Percentiles rank a stretch among this genome's conserved stretches.
phyloP scores from a whole-genome alignment of 2,329 filamentous ascomycete genomes.

The Stachybotrys chartarum region DNA sequence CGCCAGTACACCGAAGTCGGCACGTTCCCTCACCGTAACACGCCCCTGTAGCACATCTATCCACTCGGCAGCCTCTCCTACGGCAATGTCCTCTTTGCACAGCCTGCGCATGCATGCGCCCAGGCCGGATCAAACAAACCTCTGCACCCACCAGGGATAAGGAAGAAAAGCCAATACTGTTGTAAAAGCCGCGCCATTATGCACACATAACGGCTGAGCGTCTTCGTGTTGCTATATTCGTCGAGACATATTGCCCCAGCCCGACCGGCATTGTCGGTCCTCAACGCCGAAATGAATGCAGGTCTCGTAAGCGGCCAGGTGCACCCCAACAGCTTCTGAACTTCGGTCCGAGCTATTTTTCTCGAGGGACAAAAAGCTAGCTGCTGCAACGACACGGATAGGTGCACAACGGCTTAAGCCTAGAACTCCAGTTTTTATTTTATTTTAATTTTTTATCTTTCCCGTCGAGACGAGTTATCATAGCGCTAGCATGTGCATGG shows the following conservation, averaged over 20 bases:
- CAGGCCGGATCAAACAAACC: background rate
- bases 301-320: background rate
- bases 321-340: background rate
- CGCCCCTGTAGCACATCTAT: too few species aligned
- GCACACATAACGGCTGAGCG: background rate
- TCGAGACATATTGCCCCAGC: background rate
- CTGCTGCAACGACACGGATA: background rate
- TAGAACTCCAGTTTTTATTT: background rate
- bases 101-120: background rate
- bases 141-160: background rate
- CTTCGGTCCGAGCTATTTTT: background rate
- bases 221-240: background rate
- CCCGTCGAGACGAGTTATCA: too few species aligned
- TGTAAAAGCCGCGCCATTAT: background rate
- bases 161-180: background rate
- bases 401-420: background rate
- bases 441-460: background rate
- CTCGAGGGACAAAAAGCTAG: background rate
- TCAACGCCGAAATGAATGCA: background rate
- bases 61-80: too few species aligned
- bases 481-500: too few species aligned
- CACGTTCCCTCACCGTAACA: background rate
- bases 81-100: too few species aligned
- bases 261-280: background rate
- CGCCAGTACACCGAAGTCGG: background rate